phyloP scores from a whole-genome alignment of 257 asterid species.

The Solanum phureja region DNA sequence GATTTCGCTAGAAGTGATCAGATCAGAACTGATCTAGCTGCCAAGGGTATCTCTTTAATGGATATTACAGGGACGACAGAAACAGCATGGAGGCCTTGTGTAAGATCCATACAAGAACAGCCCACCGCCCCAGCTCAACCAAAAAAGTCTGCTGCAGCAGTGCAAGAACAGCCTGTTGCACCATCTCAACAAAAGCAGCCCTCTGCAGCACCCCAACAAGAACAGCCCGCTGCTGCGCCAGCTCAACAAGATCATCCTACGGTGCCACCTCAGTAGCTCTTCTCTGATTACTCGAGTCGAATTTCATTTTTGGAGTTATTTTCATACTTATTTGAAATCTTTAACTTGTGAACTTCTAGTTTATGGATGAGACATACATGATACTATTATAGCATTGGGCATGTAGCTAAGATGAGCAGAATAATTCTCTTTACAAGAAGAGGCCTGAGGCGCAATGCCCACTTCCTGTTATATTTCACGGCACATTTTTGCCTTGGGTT shows the following conservation, averaged over 20 bases:
- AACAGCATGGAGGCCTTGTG: constrained; percentile 85
- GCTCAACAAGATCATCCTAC: background rate
- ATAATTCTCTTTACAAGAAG: background rate
- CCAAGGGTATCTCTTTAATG: constrained; percentile 69
- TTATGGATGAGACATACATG: background rate
- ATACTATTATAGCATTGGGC: background rate
- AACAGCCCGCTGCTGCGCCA: background rate
- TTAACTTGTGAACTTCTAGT: background rate
- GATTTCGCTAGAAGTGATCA: constrained; percentile 51
- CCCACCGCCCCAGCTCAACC: background rate
- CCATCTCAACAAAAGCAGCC: constrained; percentile 2
- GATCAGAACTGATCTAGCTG: constrained; percentile 52
- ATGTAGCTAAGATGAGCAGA: background rate
- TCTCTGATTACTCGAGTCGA: background rate
- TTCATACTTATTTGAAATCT: background rate
- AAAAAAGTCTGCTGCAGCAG: background rate
- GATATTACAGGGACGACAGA: constrained; percentile 64
- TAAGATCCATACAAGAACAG: constrained; percentile 22
- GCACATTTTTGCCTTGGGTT: background rate
- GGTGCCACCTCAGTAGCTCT: background rate
- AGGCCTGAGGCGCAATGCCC: background rate
- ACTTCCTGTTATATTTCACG: background rate
- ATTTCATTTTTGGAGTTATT: background rate
- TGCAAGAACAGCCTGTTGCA: background rate
- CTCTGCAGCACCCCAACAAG: background rate